phyloP scores from a whole-genome alignment of 2,329 filamentous ascomycete species.

The Hymenoscyphus repandus region DNA sequence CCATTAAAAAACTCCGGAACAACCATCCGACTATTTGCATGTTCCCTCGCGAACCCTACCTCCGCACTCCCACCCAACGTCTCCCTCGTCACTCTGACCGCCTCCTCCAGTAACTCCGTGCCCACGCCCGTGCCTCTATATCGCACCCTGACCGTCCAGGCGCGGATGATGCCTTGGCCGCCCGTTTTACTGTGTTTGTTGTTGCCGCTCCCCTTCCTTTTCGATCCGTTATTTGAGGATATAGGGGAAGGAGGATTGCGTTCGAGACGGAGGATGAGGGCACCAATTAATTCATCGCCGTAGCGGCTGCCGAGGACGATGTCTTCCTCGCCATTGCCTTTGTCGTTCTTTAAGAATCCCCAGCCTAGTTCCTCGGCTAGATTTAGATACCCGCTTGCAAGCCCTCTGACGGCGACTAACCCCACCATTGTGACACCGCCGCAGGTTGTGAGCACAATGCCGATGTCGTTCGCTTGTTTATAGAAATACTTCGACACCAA shows the following conservation, averaged over 20 bases:
- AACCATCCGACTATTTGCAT: slow-evolving; percentile 67
- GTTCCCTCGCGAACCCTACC: slow-evolving; percentile 68
- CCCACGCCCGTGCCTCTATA: slow-evolving; percentile 72
- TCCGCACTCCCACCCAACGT: slow-evolving; percentile 62
- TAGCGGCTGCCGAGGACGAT: slow-evolving; percentile 61
- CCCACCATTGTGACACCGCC: slow-evolving; percentile 59
- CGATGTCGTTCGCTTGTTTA: slow-evolving; percentile 43
- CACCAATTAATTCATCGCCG: slow-evolving; percentile 64
- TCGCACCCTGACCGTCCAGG: slow-evolving; percentile 70
- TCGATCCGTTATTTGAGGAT: background rate
- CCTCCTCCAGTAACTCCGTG: slow-evolving; percentile 65
- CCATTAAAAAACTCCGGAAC: slow-evolving; percentile 59
- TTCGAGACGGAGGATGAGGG: slow-evolving; percentile 63
- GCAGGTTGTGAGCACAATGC: slow-evolving; percentile 51
- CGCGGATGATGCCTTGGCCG: slow-evolving; percentile 67
- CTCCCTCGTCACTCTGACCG: slow-evolving; percentile 61
- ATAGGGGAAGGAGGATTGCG: slow-evolving; percentile 22
- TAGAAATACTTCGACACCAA: slow-evolving; percentile 38
- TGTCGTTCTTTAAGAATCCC: slow-evolving; percentile 23
- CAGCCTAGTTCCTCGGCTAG: slow-evolving; percentile 27
- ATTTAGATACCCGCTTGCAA: slow-evolving; percentile 51
- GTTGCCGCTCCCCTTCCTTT: slow-evolving; percentile 16
- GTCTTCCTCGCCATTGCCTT: slow-evolving; percentile 42
- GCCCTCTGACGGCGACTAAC: slow-evolving; percentile 55
- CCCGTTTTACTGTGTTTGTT: slow-evolving; percentile 38